Percentiles rank a stretch among this genome's conserved stretches.
These are phyloP conservation scores for Pseudonectria foliicola DNA, from an alignment of 2,329 filamentous ascomycete species.

Conservation along the genomic window DNA sequence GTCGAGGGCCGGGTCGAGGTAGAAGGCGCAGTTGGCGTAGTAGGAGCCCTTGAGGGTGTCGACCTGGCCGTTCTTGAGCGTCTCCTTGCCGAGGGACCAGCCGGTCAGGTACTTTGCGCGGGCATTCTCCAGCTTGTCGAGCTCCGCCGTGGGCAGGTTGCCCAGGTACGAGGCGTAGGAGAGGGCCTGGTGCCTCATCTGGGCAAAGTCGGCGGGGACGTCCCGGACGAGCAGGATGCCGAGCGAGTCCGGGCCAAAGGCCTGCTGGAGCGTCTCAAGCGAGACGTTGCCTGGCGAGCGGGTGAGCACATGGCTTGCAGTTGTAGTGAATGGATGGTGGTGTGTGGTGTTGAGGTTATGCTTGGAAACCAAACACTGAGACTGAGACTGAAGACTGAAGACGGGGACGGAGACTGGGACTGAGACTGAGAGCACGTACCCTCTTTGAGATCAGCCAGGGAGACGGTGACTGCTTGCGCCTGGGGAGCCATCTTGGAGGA, in stretches of 20 bases:
- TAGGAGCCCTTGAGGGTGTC: slow-evolving; percentile 79
- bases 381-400: no score
- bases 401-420: no score
- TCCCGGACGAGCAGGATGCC: slow-evolving; percentile 93
- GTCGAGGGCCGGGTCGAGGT: slow-evolving; percentile 56
- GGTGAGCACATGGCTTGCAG: no score
- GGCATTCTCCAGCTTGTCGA: slow-evolving; percentile 56
- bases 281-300: slow-evolving; percentile 60
- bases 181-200: slow-evolving; percentile 66
- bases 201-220: slow-evolving; percentile 63
- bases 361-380: no score
- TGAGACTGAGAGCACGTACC: no score
- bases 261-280: slow-evolving; percentile 62
- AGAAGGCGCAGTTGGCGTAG: slow-evolving; percentile 78
- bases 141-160: slow-evolving; percentile 62
- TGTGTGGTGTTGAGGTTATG: slow-evolving; percentile 2
- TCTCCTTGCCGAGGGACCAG: slow-evolving; percentile 79
- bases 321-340: no score
- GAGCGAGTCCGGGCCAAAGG: slow-evolving; percentile 84
- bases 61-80: slow-evolving; percentile 67
- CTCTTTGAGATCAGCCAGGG: slow-evolving; percentile 51
- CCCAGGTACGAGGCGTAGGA: slow-evolving; percentile 87
- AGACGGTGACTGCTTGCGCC: slow-evolving; percentile 53
- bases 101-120: slow-evolving; percentile 60
- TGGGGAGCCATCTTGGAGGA: slow-evolving; percentile 34